Conservation (phyloP, 139 green algal genomes). For the Chlorella ohadii region DNA sequence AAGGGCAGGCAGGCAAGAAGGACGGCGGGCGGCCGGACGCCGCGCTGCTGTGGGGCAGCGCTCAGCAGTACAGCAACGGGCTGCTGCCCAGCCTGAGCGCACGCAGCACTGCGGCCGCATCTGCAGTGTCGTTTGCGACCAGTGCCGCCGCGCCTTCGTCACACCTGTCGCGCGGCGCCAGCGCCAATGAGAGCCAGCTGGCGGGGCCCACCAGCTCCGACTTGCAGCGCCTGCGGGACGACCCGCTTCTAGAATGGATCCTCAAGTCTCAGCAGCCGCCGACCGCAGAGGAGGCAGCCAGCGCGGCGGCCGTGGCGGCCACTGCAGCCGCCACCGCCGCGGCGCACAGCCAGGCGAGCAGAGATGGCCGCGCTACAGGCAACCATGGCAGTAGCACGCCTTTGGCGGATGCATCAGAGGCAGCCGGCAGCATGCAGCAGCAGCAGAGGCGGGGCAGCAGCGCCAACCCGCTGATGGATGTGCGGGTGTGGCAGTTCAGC, state of each 20-base stretch:
- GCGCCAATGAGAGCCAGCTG: no score
- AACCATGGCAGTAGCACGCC: no score
- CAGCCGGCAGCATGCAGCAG: not conserved
- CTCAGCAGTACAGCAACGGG: not conserved
- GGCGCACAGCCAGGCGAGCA: not conserved
- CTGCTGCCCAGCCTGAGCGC: not conserved
- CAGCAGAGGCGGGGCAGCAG: not conserved
- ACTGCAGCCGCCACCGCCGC: not conserved
- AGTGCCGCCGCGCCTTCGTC: not conserved
- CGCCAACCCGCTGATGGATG: slow-evolving; percentile 9
- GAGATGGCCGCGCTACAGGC: no score
- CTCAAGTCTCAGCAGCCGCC: not conserved
- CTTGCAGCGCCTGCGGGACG: not conserved
- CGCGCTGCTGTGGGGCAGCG: not conserved
- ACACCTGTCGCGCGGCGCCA: not conserved
- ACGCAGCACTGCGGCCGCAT: not conserved
- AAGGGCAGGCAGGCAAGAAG: no score
- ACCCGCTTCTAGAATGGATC: slow-evolving; percentile 23
- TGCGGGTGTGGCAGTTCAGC: slow-evolving; percentile 19
- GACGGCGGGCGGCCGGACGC: no score
- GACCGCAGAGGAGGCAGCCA: not conserved
- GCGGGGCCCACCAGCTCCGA: no score
- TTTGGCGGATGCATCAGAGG: no score
- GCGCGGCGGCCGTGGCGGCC: not conserved
- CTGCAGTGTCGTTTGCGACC: not conserved